A percentile compares a stretch with the other conserved stretches of the same genome.
Conservation (phyloP, 2,329 filamentous ascomycete species). For the Penicillium fuscoglaucum region DNA sequence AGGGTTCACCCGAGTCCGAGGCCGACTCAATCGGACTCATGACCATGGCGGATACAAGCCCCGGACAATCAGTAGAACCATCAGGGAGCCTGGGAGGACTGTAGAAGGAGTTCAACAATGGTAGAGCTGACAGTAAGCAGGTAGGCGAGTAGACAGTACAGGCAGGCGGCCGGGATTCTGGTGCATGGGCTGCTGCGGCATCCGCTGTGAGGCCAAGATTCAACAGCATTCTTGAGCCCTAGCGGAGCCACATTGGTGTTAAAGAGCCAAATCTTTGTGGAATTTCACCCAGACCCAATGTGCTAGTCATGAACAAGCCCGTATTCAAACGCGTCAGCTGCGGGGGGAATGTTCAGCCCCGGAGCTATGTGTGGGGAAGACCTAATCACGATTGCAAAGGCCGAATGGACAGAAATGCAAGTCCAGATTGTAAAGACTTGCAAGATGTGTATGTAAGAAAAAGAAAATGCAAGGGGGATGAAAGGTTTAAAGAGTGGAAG, state of each 20-base stretch:
- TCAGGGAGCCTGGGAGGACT: constrained; percentile 22
- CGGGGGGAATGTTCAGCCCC: constrained; percentile 11
- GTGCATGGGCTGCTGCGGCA: constrained; percentile 44
- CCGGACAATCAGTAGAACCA: constrained; percentile 17
- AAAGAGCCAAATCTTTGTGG: background rate
- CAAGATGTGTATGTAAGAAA: background rate
- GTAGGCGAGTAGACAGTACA: constrained; percentile 21
- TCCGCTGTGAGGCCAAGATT: constrained; percentile 47
- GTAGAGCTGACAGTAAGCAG: constrained; percentile 29
- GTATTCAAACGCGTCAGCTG: constrained; percentile 17
- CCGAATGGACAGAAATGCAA: background rate
- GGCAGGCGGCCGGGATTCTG: constrained; percentile 25
- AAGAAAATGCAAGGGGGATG: background rate
- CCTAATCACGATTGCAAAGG: background rate
- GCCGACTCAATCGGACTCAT: constrained; percentile 25
- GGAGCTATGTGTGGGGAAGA: background rate
- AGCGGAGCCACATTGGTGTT: constrained; percentile 24
- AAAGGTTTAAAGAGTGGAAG: constrained; percentile 1
- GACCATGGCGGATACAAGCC: constrained; percentile 24
- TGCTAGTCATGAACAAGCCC: constrained; percentile 10
- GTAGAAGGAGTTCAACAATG: constrained; percentile 27
- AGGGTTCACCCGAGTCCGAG: constrained; percentile 30
- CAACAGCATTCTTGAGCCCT: constrained; percentile 40
- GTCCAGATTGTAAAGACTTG: background rate
- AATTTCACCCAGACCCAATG: constrained; percentile 6